These are phyloP conservation scores for Strobilomyces confusus DNA, from an alignment of 768 basidiomycete species.

Conservation along the genomic window DNA sequence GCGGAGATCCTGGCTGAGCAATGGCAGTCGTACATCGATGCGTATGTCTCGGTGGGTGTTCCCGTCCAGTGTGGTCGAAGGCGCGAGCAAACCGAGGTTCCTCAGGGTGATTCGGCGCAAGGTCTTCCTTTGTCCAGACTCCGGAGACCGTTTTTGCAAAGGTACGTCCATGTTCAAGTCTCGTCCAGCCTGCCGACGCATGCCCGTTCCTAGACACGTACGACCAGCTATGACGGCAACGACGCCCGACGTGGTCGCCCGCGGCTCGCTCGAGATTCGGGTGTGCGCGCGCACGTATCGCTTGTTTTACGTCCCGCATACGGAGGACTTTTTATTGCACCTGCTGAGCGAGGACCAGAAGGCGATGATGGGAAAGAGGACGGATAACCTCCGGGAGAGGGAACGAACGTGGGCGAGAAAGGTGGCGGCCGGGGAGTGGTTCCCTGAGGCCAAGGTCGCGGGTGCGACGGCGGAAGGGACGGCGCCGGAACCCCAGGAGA, in stretches of 20 bases:
- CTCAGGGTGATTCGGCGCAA: conserved; percentile 55
- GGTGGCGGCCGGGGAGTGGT: conserved; percentile 16
- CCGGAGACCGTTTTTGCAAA: conserved; percentile 60
- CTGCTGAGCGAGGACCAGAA: conserved; percentile 8
- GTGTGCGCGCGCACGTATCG: conserved; percentile 51
- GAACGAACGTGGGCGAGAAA: conserved; percentile 14
- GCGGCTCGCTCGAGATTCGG: conserved; percentile 72
- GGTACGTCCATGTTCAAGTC: conserved; percentile 37
- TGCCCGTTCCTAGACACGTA: conserved; percentile 17
- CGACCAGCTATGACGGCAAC: conserved; percentile 16
- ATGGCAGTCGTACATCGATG: conserved; percentile 78
- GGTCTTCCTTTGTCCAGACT: conserved; percentile 46
- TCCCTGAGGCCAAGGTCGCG: neutral
- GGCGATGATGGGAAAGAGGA: neutral
- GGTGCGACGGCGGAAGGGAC: neutral
- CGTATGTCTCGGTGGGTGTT: conserved; percentile 59
- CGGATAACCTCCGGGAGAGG: conserved; percentile 3
- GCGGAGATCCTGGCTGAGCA: conserved; percentile 71
- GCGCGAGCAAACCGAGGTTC: neutral
- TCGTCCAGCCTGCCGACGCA: neutral
- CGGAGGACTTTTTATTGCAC: conserved; percentile 23
- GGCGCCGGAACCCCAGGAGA: neutral
- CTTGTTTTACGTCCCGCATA: conserved; percentile 25
- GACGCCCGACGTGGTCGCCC: conserved; percentile 44
- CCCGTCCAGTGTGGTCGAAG: neutral